A percentile compares a stretch with the other conserved stretches of the same genome.
These are phyloP conservation scores for Diaporthe citrichinensis DNA, from an alignment of 2,329 filamentous ascomycete species.

Conservation along the genomic window DNA sequence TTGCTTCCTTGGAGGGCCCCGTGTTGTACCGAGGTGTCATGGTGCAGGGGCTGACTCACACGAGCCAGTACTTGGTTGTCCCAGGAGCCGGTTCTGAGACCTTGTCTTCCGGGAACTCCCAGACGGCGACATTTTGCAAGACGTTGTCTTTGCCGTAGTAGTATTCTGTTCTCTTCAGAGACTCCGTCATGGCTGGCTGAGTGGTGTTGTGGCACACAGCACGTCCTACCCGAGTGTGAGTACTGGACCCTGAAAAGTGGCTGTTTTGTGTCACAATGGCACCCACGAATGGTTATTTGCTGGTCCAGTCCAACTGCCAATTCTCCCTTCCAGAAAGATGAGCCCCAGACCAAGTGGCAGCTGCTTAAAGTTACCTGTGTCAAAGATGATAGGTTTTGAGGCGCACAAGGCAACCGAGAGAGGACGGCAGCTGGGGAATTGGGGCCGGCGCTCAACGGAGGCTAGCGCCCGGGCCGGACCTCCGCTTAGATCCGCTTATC, in stretches of 20 bases:
- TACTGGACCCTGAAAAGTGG: background rate
- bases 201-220: background rate
- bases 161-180: conserved; percentile 39
- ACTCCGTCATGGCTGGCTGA: conserved; percentile 25
- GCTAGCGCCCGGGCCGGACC: conserved; percentile 19
- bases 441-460: conserved; percentile 10
- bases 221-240: background rate
- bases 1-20: background rate
- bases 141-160: conserved; percentile 37
- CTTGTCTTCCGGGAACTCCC: conserved; percentile 39
- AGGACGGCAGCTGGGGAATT: conserved; percentile 5
- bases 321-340: no score
- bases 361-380: background rate
- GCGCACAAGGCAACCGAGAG: background rate
- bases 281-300: background rate
- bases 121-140: conserved; percentile 41
- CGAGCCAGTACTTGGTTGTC: conserved; percentile 40
- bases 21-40: background rate
- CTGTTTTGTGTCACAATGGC: no score
- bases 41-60: conserved; percentile 28
- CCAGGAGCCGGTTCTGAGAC: background rate
- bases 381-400: background rate
- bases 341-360: background rate
- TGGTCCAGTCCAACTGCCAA: background rate
- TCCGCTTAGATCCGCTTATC: conserved; percentile 38